Evolutionary conservation across 2,329 filamentous ascomycete species (phyloP).

Genomic region (Sporothrix pallida): DNA sequence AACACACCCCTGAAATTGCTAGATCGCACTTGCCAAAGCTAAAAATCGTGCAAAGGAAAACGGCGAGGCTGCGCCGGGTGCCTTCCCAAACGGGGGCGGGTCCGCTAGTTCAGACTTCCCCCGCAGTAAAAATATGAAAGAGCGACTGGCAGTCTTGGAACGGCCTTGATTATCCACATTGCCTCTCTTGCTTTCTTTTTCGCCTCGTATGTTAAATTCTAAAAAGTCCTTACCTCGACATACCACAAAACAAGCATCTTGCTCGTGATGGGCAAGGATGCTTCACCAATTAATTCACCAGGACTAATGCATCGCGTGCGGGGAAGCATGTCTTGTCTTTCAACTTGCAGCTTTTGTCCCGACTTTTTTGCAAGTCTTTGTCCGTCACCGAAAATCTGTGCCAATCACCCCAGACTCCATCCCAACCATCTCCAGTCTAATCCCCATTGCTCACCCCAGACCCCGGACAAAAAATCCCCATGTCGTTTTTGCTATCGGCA

Average conservation of each 20-base stretch:
- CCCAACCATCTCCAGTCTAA: neutral
- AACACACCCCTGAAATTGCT: neutral
- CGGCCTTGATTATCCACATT: neutral
- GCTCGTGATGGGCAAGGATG: neutral
- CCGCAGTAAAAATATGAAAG: neutral
- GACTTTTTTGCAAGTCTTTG: no score
- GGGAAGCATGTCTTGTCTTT: neutral
- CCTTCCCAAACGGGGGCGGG: conserved; percentile 23
- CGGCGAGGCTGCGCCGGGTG: conserved; percentile 3
- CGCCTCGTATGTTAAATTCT: neutral
- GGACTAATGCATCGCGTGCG: neutral
- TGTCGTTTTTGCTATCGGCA: neutral
- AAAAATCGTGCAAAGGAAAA: neutral
- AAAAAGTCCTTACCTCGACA: no score
- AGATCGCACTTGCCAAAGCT: no score
- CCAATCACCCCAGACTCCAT: no score
- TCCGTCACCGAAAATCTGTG: no score
- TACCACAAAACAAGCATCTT: no score
- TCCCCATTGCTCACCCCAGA: neutral
- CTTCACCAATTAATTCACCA: neutral
- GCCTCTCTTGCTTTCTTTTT: no score
- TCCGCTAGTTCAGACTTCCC: neutral
- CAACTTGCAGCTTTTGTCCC: neutral
- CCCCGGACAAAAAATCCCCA: neutral
- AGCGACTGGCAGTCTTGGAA: neutral